phyloP scores from a whole-genome alignment of 2,329 filamentous ascomycete genomes.

The Westerdykella ornata region DNA sequence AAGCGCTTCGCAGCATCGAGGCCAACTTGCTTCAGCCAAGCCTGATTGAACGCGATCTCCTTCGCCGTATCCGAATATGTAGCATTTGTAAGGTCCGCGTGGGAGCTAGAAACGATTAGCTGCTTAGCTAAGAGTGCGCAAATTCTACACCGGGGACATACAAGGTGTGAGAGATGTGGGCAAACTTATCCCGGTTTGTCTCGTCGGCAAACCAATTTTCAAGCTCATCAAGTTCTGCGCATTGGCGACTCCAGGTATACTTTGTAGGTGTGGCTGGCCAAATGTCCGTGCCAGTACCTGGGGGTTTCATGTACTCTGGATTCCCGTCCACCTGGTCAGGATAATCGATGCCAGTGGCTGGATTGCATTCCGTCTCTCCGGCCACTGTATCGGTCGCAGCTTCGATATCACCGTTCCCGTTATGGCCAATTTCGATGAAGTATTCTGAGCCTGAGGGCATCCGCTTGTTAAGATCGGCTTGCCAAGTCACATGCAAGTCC shows the following conservation, averaged over 20 bases:
- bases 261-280: conserved; percentile 38
- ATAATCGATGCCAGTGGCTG: conserved; percentile 35
- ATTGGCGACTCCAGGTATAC: conserved; percentile 47
- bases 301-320: conserved; percentile 43
- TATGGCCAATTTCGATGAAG: conserved; percentile 35
- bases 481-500: conserved; percentile 25
- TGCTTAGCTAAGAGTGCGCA: conserved; percentile 4
- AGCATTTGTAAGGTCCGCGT: conserved; percentile 53
- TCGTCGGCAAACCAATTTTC: conserved; percentile 50
- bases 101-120: conserved; percentile 37
- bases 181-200: conserved; percentile 49
- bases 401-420: conserved; percentile 37
- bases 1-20: conserved; percentile 44
- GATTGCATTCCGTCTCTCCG: conserved; percentile 22
- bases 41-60: conserved; percentile 56
- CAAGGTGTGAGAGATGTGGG: conserved; percentile 58
- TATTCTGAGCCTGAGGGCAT: conserved; percentile 33
- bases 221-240: conserved; percentile 47
- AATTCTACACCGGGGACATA: conserved; percentile 11
- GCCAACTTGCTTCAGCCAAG: conserved; percentile 51
- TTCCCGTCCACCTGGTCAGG: conserved; percentile 37
- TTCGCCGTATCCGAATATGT: conserved; percentile 52
- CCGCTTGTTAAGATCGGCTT: conserved; percentile 22
- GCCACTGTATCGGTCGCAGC: conserved; percentile 22
- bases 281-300: conserved; percentile 34